Conservation (phyloP, 225 moss, liverwort and hornwort genomes). For the Marchantia paleacea region DNA sequence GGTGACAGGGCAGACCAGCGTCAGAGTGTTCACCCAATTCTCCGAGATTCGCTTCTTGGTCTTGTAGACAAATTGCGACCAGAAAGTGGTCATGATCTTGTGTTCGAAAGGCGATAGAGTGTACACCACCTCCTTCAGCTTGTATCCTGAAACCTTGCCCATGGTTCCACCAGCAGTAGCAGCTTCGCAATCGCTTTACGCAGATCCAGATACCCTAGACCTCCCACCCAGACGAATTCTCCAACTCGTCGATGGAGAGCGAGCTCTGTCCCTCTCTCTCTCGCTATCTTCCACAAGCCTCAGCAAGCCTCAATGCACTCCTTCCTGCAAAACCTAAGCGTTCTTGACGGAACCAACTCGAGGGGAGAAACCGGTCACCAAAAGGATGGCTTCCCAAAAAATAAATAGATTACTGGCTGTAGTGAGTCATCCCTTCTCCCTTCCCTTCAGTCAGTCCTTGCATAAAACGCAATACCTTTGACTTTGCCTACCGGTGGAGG, state of each 20-base stretch:
- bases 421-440: too few species aligned
- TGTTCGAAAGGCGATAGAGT: conserved; percentile 69
- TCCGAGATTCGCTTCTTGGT: conserved; percentile 76
- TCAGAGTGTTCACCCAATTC: conserved; percentile 80
- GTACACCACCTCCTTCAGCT: conserved; percentile 83
- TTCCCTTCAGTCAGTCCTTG: too few species aligned
- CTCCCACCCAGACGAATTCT: neutral
- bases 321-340: neutral
- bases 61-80: conserved; percentile 66
- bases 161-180: conserved; percentile 37
- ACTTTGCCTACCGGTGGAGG: too few species aligned
- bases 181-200: neutral
- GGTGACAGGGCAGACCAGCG: conserved; percentile 56
- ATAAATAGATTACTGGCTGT: too few species aligned
- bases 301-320: neutral
- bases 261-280: too few species aligned
- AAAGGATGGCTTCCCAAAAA: too few species aligned
- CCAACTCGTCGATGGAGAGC: too few species aligned
- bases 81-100: conserved; percentile 58
- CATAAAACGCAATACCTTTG: too few species aligned
- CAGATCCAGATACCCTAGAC: neutral
- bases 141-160: conserved; percentile 72
- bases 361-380: neutral
- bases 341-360: neutral
- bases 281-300: too few species aligned